Evolutionary conservation across 164 flowering plant species (phyloP), one percentile per base, ranked within the genome.

Genomic region (Vitis labrusca): DNA sequence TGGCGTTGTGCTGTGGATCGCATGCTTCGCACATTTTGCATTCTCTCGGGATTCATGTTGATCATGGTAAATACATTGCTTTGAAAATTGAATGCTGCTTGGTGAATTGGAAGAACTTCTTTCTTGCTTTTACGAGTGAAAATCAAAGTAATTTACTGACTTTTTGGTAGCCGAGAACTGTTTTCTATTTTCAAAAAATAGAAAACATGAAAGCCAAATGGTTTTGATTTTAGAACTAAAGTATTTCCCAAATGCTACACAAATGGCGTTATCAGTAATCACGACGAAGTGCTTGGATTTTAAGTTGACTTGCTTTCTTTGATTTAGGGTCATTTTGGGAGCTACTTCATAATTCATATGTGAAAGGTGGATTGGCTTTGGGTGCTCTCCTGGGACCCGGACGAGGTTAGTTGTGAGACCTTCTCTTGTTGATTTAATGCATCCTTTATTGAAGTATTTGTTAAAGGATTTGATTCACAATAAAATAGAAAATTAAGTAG

Each of bases 301-400:
- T 27, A 48, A 61, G 14, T n/a, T 17, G 44, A 3, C 10, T 17
- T 59, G 51, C 30, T 51, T n/a, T 63, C 9, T 5, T 59, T 74
- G 74, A n/a, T 76, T 73, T 51, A 92, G 97, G 97, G 13, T 66
- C 90, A 15, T 54, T 91, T 50, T 81, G 73, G 90, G 98, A 94
- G 5, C n/a, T 88, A 37, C 85, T 94, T 71, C 97, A 94, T 63
- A 88, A 89, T 79, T 81, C 97, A 2, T 88, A 89, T 74, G 85
- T 91, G 76, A 94, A 92, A 80, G 92, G 92, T 58, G 88, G 89
- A 51, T 71, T 92, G 67, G 93, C 98, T 69, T 67, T 87, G 78
- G 88, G 82, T 7, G 85, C 98, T 72, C 77, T 92, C 16, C 73
- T 94, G 64, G 98, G 98, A 66, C 97, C 98, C 8, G 98, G 98